Percentiles rank a stretch among this genome's conserved stretches.
Conservation (phyloP, 176 grass and related monocot species). For the Hyparrhenia diplandra region DNA sequence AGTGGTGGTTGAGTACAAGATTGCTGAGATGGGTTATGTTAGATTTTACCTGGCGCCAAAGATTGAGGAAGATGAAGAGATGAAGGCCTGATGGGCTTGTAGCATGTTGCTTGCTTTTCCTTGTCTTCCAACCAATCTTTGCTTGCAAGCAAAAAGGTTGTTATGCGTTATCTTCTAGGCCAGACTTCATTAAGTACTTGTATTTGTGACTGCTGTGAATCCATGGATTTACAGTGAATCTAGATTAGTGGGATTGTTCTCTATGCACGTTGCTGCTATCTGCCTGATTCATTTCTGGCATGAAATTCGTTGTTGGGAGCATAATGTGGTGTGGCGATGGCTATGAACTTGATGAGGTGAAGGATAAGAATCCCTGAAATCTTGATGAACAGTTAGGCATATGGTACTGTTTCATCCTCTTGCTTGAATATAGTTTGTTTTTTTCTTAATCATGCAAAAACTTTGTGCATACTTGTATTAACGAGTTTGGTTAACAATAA, state of each 20-base stretch:
- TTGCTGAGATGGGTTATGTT: slow-evolving; percentile 87
- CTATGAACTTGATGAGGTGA: neutral
- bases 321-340: slow-evolving; percentile 2
- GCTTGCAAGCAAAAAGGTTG: slow-evolving; percentile 16
- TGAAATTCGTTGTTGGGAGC: neutral
- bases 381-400: neutral
- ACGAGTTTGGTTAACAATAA: too few species aligned
- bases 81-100: slow-evolving; percentile 44
- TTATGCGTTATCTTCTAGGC: slow-evolving; percentile 3
- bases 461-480: too few species aligned
- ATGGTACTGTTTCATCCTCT: too few species aligned
- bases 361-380: neutral
- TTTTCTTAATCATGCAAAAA: too few species aligned
- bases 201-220: slow-evolving; percentile 27
- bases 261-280: neutral
- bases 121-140: neutral
- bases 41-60: slow-evolving; percentile 84
- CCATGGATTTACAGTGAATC: slow-evolving; percentile 12
- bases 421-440: too few species aligned
- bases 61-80: slow-evolving; percentile 92
- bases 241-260: slow-evolving; percentile 31
- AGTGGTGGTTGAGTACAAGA: slow-evolving; percentile 93
- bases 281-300: neutral
- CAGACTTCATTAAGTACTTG: slow-evolving; percentile 11
- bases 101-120: neutral